Evolutionary conservation across 1,284 basidiomycete species (phyloP), one percentile per base, ranked within the genome.

Genomic region (Trametes sp.): DNA sequence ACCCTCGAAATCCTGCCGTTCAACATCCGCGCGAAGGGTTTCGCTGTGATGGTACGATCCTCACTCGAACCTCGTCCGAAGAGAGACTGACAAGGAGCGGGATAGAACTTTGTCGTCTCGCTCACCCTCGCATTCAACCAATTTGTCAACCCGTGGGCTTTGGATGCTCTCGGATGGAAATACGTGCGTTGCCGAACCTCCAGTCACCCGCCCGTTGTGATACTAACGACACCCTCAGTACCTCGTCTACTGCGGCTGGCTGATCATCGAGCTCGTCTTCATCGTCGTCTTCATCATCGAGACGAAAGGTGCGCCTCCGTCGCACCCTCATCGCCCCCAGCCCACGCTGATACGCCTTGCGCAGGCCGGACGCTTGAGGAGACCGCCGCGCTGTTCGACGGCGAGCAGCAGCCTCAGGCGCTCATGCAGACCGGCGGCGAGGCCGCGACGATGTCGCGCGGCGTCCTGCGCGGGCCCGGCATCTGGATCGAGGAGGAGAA

Each of bases 121-220:
- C 71, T 85, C 19, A 84, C 84, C 0, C 77, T 86, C 28, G 84
- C 84, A 0, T 88, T 91, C 79, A 92, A 90, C 71, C 87, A 89
- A 71, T 91, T 89, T 66, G 83, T 90, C 49, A 92, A 92, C 72
- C 89, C 90, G 4, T 84, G 87, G 78, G 89, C 88, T 1, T 78
- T 92, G 31, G 78, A 81, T n/a, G 81, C 81, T 1, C 83, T 92
- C 19, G 82, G 81, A 24, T 92, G 89, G 88, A 84, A 82, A 80
- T 92, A 90, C 65, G 81, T 82, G 62, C 56, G 72, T 57, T 2
- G 6, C 53, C 55, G 28, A 26, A 57, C 8, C 49, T 57, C 21
- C 61, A 42, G 31, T 48, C 59, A 26, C 51, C 52, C 28, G 46
- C 57, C 65, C 51, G 10, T 26, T 63, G 41, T 56, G 48, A 67